phyloP scores from a whole-genome alignment of 352 stramenopile species.

The Phytophthora idaei region DNA sequence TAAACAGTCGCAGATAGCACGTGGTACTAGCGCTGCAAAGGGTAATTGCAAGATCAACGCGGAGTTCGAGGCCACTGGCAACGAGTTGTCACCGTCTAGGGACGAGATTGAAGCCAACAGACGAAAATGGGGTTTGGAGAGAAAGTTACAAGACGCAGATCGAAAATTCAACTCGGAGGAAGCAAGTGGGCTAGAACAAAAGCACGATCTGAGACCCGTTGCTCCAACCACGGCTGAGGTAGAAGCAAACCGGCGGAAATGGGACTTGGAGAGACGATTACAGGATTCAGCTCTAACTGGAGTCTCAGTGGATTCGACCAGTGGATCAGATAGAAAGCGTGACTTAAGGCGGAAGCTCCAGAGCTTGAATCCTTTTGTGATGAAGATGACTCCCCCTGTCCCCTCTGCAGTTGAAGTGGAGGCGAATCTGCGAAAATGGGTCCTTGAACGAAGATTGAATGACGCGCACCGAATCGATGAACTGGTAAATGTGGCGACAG shows the following conservation, averaged over 20 bases:
- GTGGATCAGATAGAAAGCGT: constrained; percentile 2
- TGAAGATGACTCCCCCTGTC: constrained; percentile 13
- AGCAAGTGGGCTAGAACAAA: constrained; percentile 1
- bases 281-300: constrained; percentile 12
- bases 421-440: constrained; percentile 32
- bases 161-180: constrained; percentile 5
- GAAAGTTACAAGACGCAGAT: constrained; percentile 22
- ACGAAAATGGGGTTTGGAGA: constrained; percentile 36
- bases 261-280: constrained; percentile 25
- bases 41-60: constrained; percentile 10
- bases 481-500: neutral
- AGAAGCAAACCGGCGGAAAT: constrained; percentile 31
- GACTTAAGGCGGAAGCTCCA: constrained; percentile 24
- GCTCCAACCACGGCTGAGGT: constrained; percentile 14
- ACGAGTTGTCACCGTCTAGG: constrained; percentile 11
- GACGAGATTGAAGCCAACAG: constrained; percentile 24
- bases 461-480: constrained; percentile 6
- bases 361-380: constrained; percentile 20
- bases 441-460: constrained; percentile 28
- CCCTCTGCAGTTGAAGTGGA: constrained; percentile 29
- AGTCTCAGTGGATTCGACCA: neutral
- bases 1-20: constrained; percentile 8
- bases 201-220: constrained; percentile 4
- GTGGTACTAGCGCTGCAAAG: neutral
- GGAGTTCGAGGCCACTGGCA: neutral